These are phyloP conservation scores for Geotrichum cucujoidarum DNA, from an alignment of 1,139 yeast genomes.

Conservation along the genomic window DNA sequence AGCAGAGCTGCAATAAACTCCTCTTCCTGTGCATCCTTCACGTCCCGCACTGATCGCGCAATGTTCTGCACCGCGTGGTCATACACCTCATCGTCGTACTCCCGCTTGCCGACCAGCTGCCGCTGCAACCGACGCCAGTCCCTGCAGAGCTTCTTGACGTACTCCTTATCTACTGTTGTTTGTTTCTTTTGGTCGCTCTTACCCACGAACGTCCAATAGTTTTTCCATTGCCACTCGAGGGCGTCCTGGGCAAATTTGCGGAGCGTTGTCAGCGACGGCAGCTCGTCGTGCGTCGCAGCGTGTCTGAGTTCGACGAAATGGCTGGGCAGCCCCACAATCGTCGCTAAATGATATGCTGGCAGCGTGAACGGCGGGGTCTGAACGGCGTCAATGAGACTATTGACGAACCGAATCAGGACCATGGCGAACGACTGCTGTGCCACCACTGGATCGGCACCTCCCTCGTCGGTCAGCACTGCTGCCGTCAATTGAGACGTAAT, in stretches of 20 bases:
- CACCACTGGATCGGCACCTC: conserved; percentile 30
- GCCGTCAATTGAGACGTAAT: conserved; percentile 61
- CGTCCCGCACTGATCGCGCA: background rate
- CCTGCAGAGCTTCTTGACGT: conserved; percentile 31
- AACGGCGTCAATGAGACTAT: conserved; percentile 81
- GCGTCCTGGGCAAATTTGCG: conserved; percentile 57
- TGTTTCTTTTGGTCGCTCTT: conserved; percentile 29
- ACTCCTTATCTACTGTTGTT: conserved; percentile 19
- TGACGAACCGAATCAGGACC: conserved; percentile 82
- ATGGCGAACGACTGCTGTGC: conserved; percentile 58
- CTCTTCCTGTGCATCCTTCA: conserved; percentile 21
- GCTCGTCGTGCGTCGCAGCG: conserved; percentile 80
- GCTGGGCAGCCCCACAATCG: conserved; percentile 62
- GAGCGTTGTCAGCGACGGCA: conserved; percentile 68
- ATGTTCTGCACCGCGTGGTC: background rate
- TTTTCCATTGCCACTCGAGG: conserved; percentile 63
- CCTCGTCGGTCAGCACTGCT: conserved; percentile 47
- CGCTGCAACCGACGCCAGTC: conserved; percentile 45
- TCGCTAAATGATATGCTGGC: conserved; percentile 73
- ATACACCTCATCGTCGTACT: conserved; percentile 33
- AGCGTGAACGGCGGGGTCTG: conserved; percentile 77
- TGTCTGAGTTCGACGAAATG: conserved; percentile 89
- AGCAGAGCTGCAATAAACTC: conserved; percentile 28
- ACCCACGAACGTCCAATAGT: conserved; percentile 62
- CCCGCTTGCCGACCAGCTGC: background rate